phyloP scores from a whole-genome alignment of 1,284 basidiomycete species.

The Fomes fomentarius region DNA sequence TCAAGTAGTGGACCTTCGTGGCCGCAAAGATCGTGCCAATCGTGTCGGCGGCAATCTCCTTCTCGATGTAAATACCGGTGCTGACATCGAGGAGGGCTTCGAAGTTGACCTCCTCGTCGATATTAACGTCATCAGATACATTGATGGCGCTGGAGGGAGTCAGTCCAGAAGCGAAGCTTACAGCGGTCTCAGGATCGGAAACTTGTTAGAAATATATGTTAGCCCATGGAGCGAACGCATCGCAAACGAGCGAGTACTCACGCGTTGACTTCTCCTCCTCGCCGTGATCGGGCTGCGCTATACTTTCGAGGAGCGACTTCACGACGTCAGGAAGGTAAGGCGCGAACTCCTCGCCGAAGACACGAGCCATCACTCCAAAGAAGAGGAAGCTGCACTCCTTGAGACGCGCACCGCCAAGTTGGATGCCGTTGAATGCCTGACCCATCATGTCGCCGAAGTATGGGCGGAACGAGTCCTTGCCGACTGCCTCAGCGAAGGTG shows the following conservation, averaged over 20 bases:
- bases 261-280: constrained; percentile 50
- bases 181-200: constrained; percentile 51
- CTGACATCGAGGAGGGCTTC: constrained; percentile 91
- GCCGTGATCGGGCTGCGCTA: constrained; percentile 84
- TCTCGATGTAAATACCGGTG: constrained; percentile 97
- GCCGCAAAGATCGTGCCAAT: constrained; percentile 90
- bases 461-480: constrained; percentile 91
- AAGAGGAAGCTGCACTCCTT: constrained; percentile 98
- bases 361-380: constrained; percentile 97
- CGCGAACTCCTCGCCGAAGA: constrained; percentile 95
- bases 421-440: constrained; percentile 90
- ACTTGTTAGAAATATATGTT: constrained; percentile 41
- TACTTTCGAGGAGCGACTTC: constrained; percentile 84
- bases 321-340: constrained; percentile 88
- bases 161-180: constrained; percentile 73
- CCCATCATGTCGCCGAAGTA: constrained; percentile 98
- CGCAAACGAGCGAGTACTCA: constrained; percentile 37
- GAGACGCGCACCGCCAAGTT: constrained; percentile 86
- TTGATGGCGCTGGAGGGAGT: constrained; percentile 71
- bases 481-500: constrained; percentile 97
- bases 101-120: constrained; percentile 82
- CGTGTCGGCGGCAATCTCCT: constrained; percentile 98
- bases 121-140: constrained; percentile 59
- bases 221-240: too few species aligned
- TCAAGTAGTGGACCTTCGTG: constrained; percentile 87